Percentiles rank a stretch among this genome's conserved stretches.
phyloP scores from a whole-genome alignment of 352 stramenopile species.

The Pythium sukuiense region DNA sequence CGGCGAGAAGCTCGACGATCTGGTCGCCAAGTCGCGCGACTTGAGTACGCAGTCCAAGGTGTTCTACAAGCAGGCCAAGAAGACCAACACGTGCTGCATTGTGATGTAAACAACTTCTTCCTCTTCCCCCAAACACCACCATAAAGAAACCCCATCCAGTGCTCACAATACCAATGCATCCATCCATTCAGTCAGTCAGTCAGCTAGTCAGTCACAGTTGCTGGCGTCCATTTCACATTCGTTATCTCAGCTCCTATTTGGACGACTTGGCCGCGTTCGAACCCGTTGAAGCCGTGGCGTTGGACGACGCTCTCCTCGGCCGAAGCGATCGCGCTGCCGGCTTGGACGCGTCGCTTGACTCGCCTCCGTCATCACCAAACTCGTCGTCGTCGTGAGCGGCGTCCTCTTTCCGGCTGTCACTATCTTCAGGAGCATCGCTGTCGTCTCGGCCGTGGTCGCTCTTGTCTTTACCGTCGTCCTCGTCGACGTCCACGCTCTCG shows the following conservation, averaged over 20 bases:
- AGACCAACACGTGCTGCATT: slow-evolving; percentile 99
- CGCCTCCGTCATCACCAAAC: slow-evolving; percentile 33
- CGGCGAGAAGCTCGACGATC: slow-evolving; percentile 98
- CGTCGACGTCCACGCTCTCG: slow-evolving; percentile 27
- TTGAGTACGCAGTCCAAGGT: slow-evolving; percentile 98
- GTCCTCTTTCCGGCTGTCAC: slow-evolving; percentile 28
- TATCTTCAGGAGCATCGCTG: slow-evolving; percentile 30
- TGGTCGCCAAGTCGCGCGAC: slow-evolving; percentile 98
- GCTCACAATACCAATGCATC: too few species aligned
- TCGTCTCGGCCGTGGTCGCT: slow-evolving; percentile 21
- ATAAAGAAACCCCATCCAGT: background rate
- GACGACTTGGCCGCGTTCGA: slow-evolving; percentile 25
- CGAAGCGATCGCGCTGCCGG: slow-evolving; percentile 53
- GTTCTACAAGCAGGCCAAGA: slow-evolving; percentile 99
- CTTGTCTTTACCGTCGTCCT: slow-evolving; percentile 19
- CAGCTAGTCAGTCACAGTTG: too few species aligned
- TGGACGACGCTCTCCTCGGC: slow-evolving; percentile 45
- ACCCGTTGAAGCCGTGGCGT: slow-evolving; percentile 14
- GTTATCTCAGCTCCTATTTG: slow-evolving; percentile 30
- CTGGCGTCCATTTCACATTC: background rate
- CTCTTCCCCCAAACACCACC: background rate
- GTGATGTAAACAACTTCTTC: slow-evolving; percentile 63
- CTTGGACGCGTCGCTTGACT: slow-evolving; percentile 50
- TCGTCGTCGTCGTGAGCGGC: slow-evolving; percentile 37
- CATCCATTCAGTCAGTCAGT: background rate